Evolutionary conservation across 805 yeast species (phyloP).

Genomic region (Metschnikowia cubensis): DNA sequence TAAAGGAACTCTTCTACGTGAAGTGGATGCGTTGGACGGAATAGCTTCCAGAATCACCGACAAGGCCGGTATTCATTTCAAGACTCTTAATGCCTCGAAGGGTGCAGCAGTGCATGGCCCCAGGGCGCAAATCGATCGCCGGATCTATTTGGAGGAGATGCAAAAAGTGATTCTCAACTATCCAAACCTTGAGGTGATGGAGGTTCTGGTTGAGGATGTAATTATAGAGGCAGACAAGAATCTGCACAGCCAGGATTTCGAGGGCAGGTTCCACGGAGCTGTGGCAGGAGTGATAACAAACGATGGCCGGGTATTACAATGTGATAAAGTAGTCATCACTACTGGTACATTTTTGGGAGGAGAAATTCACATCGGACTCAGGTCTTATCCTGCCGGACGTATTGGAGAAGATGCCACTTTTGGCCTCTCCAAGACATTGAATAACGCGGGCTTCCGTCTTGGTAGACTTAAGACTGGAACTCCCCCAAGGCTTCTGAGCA

Average conservation of each 20-base stretch:
- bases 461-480: conserved; percentile 97
- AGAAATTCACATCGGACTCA: conserved; percentile 88
- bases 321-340: conserved; percentile 75
- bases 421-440: conserved; percentile 78
- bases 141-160: conserved; percentile 75
- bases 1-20: conserved; percentile 86
- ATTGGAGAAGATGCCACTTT: conserved; percentile 89
- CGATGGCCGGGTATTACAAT: conserved; percentile 57
- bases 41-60: conserved; percentile 85
- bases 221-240: conserved; percentile 45
- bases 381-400: conserved; percentile 82
- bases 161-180: conserved; percentile 56
- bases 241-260: conserved; percentile 19
- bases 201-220: conserved; percentile 82
- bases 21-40: conserved; percentile 96
- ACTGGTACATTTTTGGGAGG: conserved; percentile 96
- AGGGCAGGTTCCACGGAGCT: conserved; percentile 41
- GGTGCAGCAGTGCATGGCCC: conserved; percentile 99
- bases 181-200: conserved; percentile 53
- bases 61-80: conserved; percentile 87
- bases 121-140: conserved; percentile 90
- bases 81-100: conserved; percentile 75
- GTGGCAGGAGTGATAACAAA: conserved; percentile 72
- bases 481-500: conserved; percentile 80
- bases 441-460: conserved; percentile 70